Conservation (phyloP, 371 early-diverging fungal genomes). For the Chytridiales sp. region DNA sequence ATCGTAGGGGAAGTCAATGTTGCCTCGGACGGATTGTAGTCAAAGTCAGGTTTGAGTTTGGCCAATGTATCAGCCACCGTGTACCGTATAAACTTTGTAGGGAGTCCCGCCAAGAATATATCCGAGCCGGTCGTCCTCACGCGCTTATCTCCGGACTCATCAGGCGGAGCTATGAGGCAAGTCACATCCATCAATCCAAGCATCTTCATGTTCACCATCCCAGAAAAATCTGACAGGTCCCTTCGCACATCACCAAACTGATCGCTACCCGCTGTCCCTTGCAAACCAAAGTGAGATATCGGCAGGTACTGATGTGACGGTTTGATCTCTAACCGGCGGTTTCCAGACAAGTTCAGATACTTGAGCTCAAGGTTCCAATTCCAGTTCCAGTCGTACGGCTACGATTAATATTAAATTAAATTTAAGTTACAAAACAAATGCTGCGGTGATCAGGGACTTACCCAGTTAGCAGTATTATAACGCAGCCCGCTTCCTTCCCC, state of each 20-base stretch:
- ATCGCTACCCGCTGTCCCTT: neutral
- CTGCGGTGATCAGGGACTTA: conserved; percentile 1
- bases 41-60: conserved; percentile 5
- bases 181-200: conserved; percentile 90
- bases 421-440: neutral
- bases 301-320: conserved; percentile 43
- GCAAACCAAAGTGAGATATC: neutral
- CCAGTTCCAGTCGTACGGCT: conserved; percentile 89
- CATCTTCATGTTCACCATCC: conserved; percentile 69
- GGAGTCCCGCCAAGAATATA: conserved; percentile 26
- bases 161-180: conserved; percentile 76
- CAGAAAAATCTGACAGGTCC: conserved; percentile 74
- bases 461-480: conserved; percentile 92
- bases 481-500: conserved; percentile 58
- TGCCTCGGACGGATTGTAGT: neutral
- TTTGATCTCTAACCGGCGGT: conserved; percentile 84
- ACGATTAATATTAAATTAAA: neutral
- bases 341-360: conserved; percentile 89
- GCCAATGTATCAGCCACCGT: conserved; percentile 77
- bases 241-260: conserved; percentile 10
- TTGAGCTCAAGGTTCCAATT: conserved; percentile 88
- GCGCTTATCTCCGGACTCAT: conserved; percentile 77
- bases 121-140: conserved; percentile 81
- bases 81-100: conserved; percentile 72
- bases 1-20: neutral